phyloP scores from a whole-genome alignment of 768 basidiomycete species.

The Termitomyces sp. region DNA sequence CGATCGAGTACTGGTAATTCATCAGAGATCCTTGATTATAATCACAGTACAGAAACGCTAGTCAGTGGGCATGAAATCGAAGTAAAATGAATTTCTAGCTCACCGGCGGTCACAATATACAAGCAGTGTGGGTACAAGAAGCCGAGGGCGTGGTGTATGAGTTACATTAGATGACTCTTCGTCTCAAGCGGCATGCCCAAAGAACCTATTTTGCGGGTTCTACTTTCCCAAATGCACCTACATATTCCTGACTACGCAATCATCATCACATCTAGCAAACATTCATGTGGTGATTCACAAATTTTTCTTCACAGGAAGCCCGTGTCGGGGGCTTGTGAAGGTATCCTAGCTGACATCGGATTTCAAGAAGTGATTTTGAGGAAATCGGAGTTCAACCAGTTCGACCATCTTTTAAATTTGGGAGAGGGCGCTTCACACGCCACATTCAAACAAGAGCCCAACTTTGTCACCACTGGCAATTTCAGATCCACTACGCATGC shows the following conservation, averaged over 20 bases:
- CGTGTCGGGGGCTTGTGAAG: constrained; percentile 2
- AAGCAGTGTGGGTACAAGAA: not conserved
- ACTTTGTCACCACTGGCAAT: no score
- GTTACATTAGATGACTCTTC: not conserved
- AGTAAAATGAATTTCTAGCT: constrained; percentile 5
- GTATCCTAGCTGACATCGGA: not conserved
- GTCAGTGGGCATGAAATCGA: not conserved
- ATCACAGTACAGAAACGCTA: no score
- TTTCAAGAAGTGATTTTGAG: not conserved
- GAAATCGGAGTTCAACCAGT: no score
- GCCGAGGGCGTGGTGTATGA: not conserved
- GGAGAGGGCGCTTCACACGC: not conserved
- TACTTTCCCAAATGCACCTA: not conserved
- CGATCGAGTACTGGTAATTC: constrained; percentile 5
- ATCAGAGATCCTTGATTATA: constrained; percentile 4
- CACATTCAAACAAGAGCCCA: not conserved
- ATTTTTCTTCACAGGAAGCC: constrained; percentile 1
- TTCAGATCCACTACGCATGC: not conserved
- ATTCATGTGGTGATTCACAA: not conserved
- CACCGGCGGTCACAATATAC: constrained; percentile 2
- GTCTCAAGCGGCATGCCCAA: not conserved
- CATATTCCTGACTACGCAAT: not conserved
- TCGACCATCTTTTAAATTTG: no score
- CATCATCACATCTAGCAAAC: not conserved
- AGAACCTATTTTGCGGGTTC: not conserved